Base-by-base conservation (phyloP, 306 rosid species). In the Glycyrrhiza uralensis region DNA sequence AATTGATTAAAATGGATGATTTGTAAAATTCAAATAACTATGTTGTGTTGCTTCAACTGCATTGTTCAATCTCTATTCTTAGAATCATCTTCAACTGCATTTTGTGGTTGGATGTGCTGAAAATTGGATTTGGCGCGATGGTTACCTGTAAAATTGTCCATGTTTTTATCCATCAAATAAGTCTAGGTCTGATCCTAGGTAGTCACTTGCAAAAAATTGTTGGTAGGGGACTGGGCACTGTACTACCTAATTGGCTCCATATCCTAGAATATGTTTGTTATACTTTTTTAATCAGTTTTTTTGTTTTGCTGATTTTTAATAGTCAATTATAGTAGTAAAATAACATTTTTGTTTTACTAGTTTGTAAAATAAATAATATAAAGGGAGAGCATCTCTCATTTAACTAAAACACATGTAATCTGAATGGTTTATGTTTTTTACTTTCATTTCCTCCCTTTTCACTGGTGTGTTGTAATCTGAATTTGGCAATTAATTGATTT, bases 401-500 rank as follows among this genome's bases (percentile, higher is more conserved):
- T 20, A 11, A 50, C 4, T 19, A 3, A 50, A 50, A 7, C 8
- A 10, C 0, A 3, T 23, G 35, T 24, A 52, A 22, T 50, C 29
- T 11, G 52, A 23, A 20, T 58, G 52, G 47, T 30, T 57, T 42
- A 35, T 32, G 22, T 67, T 73, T 59, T 69, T 18, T 41, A 28
- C 20, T 66, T 39, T 59, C 4, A 8, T 77, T 32, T 49, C 13
- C 52, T 49, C 44, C 23, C 63, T 60, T 58, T 50, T 20, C 52
- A 46, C 30, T 42, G 12, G 24, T 76, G 44, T 19, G 28, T 54
- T 51, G 59, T 71, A 45, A 70, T 76, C 74, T 67, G 57, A 54
- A 68, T 76, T 76, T 33, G 20, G 77, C 66, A 70, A 45, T 61
- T 78, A 77, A 85, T 76, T 74, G 74, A 32, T 76, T 89, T 82